A percentile compares a stretch with the other conserved stretches of the same genome.
Conservation (phyloP, 768 basidiomycete genomes). For the Lactarius indigo region DNA sequence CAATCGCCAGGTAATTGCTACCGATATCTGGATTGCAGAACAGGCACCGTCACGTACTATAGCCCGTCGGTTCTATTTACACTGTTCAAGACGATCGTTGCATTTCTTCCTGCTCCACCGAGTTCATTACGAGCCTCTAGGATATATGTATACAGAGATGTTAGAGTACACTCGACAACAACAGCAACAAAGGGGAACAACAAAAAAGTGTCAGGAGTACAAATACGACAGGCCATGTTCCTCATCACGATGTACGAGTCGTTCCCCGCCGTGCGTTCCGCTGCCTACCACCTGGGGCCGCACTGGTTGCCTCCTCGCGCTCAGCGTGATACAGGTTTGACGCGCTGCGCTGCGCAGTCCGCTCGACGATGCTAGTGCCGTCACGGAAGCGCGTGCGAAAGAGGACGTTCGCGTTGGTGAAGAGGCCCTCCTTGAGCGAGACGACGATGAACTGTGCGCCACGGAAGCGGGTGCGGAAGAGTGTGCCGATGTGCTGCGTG, state of each 20-base stretch:
- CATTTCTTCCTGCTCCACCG: background rate
- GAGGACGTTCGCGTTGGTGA: conserved; percentile 95
- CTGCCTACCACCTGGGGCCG: background rate
- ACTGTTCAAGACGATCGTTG: background rate
- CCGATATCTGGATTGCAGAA: background rate
- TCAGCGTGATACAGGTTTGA: conserved; percentile 39
- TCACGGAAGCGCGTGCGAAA: conserved; percentile 93
- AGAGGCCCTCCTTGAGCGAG: conserved; percentile 92
- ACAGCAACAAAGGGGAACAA: background rate
- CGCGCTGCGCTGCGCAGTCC: conserved; percentile 63
- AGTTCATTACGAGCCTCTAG: background rate
- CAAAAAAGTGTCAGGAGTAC: background rate
- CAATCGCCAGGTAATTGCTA: background rate
- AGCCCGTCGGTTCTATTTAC: background rate
- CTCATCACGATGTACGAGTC: background rate
- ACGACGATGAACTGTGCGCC: conserved; percentile 99
- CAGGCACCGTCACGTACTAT: background rate
- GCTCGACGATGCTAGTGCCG: conserved; percentile 87
- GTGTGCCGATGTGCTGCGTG: conserved; percentile 94
- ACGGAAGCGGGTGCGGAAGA: conserved; percentile 97
- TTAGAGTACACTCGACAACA: background rate
- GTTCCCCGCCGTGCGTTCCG: conserved; percentile 13
- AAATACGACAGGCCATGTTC: background rate
- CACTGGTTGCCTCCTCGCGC: conserved; percentile 3
- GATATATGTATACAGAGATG: background rate